Base-by-base conservation (phyloP, 1,284 basidiomycete species). In the Papiliotrema terrestris region DNA sequence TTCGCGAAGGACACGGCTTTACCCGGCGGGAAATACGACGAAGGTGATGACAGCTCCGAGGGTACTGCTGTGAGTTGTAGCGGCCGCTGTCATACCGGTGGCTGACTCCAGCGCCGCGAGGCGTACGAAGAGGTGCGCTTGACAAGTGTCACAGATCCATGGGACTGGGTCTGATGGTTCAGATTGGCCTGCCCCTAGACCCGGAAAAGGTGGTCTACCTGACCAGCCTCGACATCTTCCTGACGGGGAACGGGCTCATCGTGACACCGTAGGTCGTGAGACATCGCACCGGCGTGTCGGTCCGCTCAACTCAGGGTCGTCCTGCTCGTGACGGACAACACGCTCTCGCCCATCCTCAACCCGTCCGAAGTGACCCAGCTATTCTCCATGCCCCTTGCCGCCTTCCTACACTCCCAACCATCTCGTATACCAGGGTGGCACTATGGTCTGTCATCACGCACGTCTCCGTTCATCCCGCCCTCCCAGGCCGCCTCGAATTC, bases 1-100 rank as follows among this genome's bases (percentile, higher is more conserved):
- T 93, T 87, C 63, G 87, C 89, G 0, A 87, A 88, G 0, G 89
- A 92, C 71, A 92, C 90, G 0, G 86, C 88, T 1, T 74, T 92
- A 3, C 89, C 89, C 0, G 90, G 90, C 3, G 89, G 90, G 0
- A 89, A 86, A 67, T 81, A 85, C 19, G 90, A 92, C 26, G 78
- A 78, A 1, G 79, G 78, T 20, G 90, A 92, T 69, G 71, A 67
- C 59, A 83, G 81, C 42, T 77, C 85, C 14, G 89, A 91, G 69
- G 86, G 86, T 58, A 87, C 89, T 1, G 90, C 89, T 19, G 89
- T 91, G 72, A 64, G 85, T 1, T 8, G 41, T 14, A 17, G 35
- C 20, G 8, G 26, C 2, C 43, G 19, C 2, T 15, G 17, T 45
- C 19, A 3, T 17, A 3, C 23, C 22, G 9, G 26, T 22, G 29